Evolutionary conservation across 352 stramenopile species (phyloP).

Genomic region (Pythium apleroticum): DNA sequence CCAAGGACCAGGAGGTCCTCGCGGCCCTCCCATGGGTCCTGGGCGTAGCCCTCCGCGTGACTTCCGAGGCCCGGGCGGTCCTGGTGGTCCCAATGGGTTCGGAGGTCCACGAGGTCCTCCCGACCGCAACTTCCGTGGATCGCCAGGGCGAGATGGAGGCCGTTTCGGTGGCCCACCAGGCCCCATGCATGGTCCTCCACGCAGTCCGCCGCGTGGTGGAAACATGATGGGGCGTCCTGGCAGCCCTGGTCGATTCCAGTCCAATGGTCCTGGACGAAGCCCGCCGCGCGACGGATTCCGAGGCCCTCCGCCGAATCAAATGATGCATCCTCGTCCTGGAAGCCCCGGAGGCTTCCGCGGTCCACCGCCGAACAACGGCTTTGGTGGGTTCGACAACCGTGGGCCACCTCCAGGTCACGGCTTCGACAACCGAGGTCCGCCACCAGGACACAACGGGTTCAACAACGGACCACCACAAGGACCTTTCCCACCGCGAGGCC

Average conservation of each 20-base stretch:
- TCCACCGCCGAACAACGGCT: constrained; percentile 6
- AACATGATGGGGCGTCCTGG: constrained; percentile 1
- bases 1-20: background rate
- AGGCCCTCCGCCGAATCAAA: constrained; percentile 10
- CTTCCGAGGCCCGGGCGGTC: background rate
- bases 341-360: constrained; percentile 13
- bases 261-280: constrained; percentile 11
- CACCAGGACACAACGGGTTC: constrained; percentile 9
- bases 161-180: background rate
- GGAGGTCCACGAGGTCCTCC: constrained; percentile 10
- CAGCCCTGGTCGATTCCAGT: constrained; percentile 11
- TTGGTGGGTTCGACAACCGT: constrained; percentile 17
- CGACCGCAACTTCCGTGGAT: constrained; percentile 20
- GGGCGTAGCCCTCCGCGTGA: background rate
- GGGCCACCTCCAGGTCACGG: constrained; percentile 1
- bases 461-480: constrained; percentile 13
- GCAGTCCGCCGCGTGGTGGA: constrained; percentile 8
- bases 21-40: background rate
- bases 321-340: background rate
- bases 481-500: constrained; percentile 17
- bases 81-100: constrained; percentile 4
- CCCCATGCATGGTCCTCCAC: constrained; percentile 12
- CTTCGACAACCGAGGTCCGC: constrained; percentile 9
- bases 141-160: constrained; percentile 11
- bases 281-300: constrained; percentile 13